These are phyloP conservation scores for Coniosporium apollinis DNA, from an alignment of 495 filamentous ascomycete genomes.

Conservation along the genomic window DNA sequence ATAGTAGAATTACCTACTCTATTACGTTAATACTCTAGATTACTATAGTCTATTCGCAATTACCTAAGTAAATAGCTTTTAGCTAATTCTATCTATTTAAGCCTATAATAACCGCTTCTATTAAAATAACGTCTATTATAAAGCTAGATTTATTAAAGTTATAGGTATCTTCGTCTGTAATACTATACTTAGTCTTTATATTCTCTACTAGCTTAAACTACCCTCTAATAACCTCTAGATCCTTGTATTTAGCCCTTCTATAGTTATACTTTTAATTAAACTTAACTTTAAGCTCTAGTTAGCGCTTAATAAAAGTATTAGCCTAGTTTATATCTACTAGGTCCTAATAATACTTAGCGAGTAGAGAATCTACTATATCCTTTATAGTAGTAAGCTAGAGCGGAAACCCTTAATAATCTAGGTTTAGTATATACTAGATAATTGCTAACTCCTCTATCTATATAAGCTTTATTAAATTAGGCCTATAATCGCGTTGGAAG, in stretches of 20 bases:
- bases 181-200: constrained; percentile 21
- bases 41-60: constrained; percentile 2
- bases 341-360: constrained; percentile 7
- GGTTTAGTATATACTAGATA: constrained; percentile 22
- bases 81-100: neutral
- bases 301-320: constrained; percentile 20
- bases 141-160: constrained; percentile 32
- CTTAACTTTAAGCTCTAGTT: constrained; percentile 16
- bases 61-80: neutral
- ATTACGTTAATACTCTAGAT: constrained; percentile 3
- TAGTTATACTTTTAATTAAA: constrained; percentile 20
- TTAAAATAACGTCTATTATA: constrained; percentile 5
- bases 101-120: neutral
- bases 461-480: constrained; percentile 18
- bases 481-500: constrained; percentile 5
- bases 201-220: constrained; percentile 24
- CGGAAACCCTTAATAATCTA: constrained; percentile 18
- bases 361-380: constrained; percentile 28
- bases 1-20: neutral
- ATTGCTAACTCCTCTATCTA: constrained; percentile 18
- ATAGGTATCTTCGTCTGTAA: constrained; percentile 26
- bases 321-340: constrained; percentile 17
- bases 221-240: constrained; percentile 17
- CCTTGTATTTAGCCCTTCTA: constrained; percentile 22
- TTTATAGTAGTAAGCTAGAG: constrained; percentile 15